These are phyloP conservation scores for Pseudogymnoascus sp. DNA, from an alignment of 2,329 filamentous ascomycete genomes.

Conservation along the genomic window DNA sequence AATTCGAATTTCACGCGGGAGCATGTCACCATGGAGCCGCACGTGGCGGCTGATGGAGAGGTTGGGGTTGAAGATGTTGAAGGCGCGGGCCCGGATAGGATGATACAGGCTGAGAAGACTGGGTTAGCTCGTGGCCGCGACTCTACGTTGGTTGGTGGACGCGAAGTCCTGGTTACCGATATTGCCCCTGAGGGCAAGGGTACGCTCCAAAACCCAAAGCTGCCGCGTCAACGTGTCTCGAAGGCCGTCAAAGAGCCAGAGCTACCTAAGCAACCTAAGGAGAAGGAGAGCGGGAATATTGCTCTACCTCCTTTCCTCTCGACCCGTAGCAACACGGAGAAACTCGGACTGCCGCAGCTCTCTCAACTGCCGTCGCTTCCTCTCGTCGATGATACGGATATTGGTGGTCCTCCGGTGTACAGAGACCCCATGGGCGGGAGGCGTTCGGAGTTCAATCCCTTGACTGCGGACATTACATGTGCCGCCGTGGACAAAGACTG, in stretches of 20 bases:
- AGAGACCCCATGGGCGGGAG: conserved; percentile 41
- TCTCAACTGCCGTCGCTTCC: conserved; percentile 67
- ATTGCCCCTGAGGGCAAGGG: conserved; percentile 58
- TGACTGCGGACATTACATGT: conserved; percentile 58
- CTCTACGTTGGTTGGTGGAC: conserved; percentile 58
- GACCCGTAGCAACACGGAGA: conserved; percentile 39
- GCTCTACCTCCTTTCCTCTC: not conserved
- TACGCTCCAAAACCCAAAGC: conserved; percentile 46
- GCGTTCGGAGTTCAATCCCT: conserved; percentile 42
- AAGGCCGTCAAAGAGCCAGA: conserved; percentile 11
- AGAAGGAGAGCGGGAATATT: not conserved
- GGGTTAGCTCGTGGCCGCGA: conserved; percentile 61
- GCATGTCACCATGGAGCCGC: conserved; percentile 38
- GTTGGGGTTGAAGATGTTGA: conserved; percentile 66
- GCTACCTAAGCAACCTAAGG: not conserved
- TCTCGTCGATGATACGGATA: conserved; percentile 69
- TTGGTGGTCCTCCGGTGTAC: conserved; percentile 63
- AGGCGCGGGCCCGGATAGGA: conserved; percentile 69
- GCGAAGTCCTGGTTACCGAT: conserved; percentile 64
- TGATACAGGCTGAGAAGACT: conserved; percentile 57
- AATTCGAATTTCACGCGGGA: conserved; percentile 30
- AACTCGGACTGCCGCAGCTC: conserved; percentile 59
- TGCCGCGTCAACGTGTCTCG: conserved; percentile 31
- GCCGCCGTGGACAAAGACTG: conserved; percentile 80
- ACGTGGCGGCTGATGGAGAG: conserved; percentile 52